phyloP scores from a whole-genome alignment of 2,329 filamentous ascomycete genomes.

The Ophiostoma piceae region DNA sequence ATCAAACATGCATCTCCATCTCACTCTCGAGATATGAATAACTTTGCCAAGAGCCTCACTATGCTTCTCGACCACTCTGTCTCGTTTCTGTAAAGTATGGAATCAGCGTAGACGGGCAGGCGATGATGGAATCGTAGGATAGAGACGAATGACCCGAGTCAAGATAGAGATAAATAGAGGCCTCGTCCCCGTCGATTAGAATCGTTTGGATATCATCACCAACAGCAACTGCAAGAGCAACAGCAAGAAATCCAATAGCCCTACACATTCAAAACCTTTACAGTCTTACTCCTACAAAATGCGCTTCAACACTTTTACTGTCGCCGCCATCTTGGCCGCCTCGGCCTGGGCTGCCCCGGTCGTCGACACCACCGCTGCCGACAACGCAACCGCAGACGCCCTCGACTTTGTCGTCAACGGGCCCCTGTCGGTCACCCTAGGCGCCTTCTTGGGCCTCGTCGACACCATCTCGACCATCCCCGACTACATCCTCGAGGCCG shows the following conservation, averaged over 20 bases:
- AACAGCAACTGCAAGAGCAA: no score
- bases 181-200: neutral
- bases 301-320: neutral
- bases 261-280: neutral
- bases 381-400: neutral
- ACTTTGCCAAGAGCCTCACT: neutral
- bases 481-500: slow-evolving; percentile 18
- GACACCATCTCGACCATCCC: slow-evolving; percentile 16
- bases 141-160: neutral
- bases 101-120: neutral
- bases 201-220: neutral
- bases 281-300: neutral
- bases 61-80: neutral
- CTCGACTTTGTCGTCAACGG: slow-evolving; percentile 17
- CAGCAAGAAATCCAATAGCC: neutral
- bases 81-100: neutral
- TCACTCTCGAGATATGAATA: neutral
- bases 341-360: neutral
- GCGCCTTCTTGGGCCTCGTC: slow-evolving; percentile 18
- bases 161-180: neutral
- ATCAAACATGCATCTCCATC: neutral
- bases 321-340: neutral
- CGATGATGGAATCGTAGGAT: neutral
- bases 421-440: slow-evolving; percentile 19
- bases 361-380: neutral